phyloP scores from a whole-genome alignment of 2,329 filamentous ascomycete genomes.

The Penicillium brevicompactum region DNA sequence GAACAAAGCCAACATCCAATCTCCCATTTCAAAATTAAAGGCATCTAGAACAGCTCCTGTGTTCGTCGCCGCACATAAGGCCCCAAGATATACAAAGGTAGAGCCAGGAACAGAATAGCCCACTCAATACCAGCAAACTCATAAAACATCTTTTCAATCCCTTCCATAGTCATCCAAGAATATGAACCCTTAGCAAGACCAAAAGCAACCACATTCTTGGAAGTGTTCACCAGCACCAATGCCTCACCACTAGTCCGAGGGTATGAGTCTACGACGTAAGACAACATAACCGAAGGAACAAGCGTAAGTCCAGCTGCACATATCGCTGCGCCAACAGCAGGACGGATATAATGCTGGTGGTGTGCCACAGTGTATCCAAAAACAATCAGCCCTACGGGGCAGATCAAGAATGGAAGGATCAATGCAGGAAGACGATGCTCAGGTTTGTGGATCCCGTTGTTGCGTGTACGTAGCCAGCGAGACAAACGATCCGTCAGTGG shows the following conservation, averaged over 20 bases:
- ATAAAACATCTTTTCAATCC: constrained; percentile 38
- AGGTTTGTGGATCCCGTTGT: constrained; percentile 40
- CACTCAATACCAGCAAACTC: constrained; percentile 39
- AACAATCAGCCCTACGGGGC: constrained; percentile 36
- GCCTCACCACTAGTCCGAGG: constrained; percentile 34
- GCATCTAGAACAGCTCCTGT: constrained; percentile 12
- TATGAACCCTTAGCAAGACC: constrained; percentile 30
- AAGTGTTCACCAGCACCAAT: constrained; percentile 37
- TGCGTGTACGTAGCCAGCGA: constrained; percentile 35
- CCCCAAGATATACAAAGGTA: constrained; percentile 36
- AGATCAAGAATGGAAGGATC: constrained; percentile 40
- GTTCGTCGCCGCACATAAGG: constrained; percentile 24
- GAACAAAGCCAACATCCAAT: not conserved
- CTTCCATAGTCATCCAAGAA: constrained; percentile 31
- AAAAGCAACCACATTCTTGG: constrained; percentile 32
- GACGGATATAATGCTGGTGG: constrained; percentile 24
- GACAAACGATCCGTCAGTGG: constrained; percentile 46
- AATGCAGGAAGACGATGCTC: constrained; percentile 44
- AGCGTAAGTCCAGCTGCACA: constrained; percentile 31
- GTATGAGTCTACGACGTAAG: constrained; percentile 38
- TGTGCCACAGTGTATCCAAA: constrained; percentile 33
- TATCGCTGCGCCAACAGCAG: constrained; percentile 33
- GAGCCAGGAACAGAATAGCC: constrained; percentile 31
- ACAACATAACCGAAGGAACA: constrained; percentile 39
- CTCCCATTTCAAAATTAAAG: not conserved